Percentiles rank a stretch among this genome's conserved stretches.
Evolutionary conservation across 176 grass and related monocot species (phyloP).

Genomic region (Raddia guianensis): DNA sequence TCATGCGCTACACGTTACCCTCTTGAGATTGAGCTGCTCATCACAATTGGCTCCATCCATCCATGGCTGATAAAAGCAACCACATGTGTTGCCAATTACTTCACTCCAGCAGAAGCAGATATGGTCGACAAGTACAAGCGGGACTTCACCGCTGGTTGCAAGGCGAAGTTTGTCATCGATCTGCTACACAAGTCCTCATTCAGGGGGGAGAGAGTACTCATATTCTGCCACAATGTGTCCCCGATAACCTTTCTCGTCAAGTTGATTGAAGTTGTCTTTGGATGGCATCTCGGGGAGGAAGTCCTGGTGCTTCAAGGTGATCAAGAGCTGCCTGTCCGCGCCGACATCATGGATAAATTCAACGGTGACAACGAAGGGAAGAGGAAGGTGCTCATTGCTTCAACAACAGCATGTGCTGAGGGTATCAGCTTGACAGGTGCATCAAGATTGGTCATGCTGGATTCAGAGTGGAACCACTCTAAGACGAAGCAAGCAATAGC

Average conservation of each 20-base stretch:
- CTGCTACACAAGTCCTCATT: conserved; percentile 69
- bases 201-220: conserved; percentile 75
- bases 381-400: conserved; percentile 82
- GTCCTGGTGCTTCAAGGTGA: conserved; percentile 76
- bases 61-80: conserved; percentile 71
- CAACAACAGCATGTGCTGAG: conserved; percentile 89
- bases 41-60: conserved; percentile 77
- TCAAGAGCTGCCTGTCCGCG: conserved; percentile 68
- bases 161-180: conserved; percentile 84
- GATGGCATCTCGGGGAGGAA: conserved; percentile 75
- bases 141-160: conserved; percentile 52
- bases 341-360: conserved; percentile 80
- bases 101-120: conserved; percentile 55
- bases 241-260: conserved; percentile 66
- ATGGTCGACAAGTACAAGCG: conserved; percentile 44
- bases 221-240: conserved; percentile 87
- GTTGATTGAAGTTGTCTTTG: conserved; percentile 62
- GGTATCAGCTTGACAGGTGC: conserved; percentile 91
- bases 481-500: conserved; percentile 96
- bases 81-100: conserved; percentile 50
- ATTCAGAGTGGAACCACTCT: conserved; percentile 96
- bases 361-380: conserved; percentile 57
- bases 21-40: conserved; percentile 76
- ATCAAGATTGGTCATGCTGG: conserved; percentile 82
- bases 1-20: conserved; percentile 34